Evolutionary conservation across 345 rosid species (phyloP).

Genomic region (Xanthoceras sorbifolium): DNA sequence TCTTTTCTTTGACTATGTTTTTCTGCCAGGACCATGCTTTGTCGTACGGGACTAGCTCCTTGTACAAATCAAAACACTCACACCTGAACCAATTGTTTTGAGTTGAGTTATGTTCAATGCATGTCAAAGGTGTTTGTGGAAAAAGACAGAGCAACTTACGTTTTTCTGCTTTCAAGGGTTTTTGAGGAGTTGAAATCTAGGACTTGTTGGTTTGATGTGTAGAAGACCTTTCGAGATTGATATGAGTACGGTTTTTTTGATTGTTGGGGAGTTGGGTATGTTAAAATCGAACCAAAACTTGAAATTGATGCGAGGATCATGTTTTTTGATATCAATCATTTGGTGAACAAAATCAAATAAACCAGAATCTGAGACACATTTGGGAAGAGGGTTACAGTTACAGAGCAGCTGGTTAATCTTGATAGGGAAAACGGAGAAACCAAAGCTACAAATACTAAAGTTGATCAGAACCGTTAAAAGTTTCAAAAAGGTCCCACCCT

Average conservation of each 20-base stretch:
- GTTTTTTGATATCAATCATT: not conserved
- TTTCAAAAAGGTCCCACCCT: not conserved
- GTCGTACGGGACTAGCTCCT: constrained; percentile 60
- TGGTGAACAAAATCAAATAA: not conserved
- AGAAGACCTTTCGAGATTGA: not conserved
- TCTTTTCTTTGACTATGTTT: constrained; percentile 56
- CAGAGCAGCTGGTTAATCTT: not conserved
- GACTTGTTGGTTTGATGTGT: constrained; percentile 4
- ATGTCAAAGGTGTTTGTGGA: constrained; percentile 29
- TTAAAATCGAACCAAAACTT: constrained; percentile 22
- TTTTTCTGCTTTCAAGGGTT: constrained; percentile 15
- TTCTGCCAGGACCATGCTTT: constrained; percentile 85
- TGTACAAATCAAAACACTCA: constrained; percentile 62
- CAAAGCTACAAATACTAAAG: not conserved
- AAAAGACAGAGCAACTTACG: constrained; percentile 38
- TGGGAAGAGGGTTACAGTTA: not conserved
- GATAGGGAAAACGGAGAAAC: not conserved
- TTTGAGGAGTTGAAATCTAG: constrained; percentile 5
- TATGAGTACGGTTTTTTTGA: not conserved
- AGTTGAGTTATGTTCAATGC: constrained; percentile 11
- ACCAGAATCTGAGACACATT: not conserved
- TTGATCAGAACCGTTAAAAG: not conserved
- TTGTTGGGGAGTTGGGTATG: constrained; percentile 10
- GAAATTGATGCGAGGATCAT: constrained; percentile 31
- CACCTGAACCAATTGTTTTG: constrained; percentile 43